These are phyloP conservation scores for Metarhizium brunneum DNA, from an alignment of 2,329 filamentous ascomycete genomes.

Conservation along the genomic window DNA sequence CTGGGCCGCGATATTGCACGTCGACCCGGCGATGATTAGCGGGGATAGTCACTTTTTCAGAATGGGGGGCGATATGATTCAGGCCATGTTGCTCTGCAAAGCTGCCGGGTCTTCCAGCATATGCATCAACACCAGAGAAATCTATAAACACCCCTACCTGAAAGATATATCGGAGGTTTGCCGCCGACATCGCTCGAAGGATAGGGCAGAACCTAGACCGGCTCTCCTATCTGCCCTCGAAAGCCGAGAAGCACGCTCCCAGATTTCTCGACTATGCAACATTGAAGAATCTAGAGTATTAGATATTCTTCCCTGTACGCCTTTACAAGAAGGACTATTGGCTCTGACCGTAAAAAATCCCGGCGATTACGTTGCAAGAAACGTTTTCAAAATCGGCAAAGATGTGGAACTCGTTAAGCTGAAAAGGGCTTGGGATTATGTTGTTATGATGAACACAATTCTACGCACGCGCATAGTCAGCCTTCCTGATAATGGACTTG, in stretches of 20 bases:
- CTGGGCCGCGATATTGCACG: not conserved
- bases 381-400: constrained; percentile 6
- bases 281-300: constrained; percentile 5
- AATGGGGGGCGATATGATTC: not conserved
- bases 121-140: not conserved
- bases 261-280: constrained; percentile 8
- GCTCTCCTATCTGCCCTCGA: not conserved
- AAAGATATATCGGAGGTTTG: not conserved
- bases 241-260: not conserved
- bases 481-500: constrained; percentile 5
- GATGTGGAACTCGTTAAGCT: constrained; percentile 6
- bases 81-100: not conserved
- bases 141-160: not conserved
- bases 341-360: constrained; percentile 8
- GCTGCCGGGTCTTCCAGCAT: not conserved
- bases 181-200: not conserved
- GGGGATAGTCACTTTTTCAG: not conserved
- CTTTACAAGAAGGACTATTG: constrained; percentile 13
- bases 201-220: not conserved
- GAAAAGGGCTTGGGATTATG: constrained; percentile 8
- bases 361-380: constrained; percentile 9
- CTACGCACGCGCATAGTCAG: constrained; percentile 8
- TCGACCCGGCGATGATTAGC: not conserved
- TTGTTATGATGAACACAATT: constrained; percentile 7
- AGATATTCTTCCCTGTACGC: constrained; percentile 13